Evolutionary conservation across 2,329 filamentous ascomycete species (phyloP).

Genomic region (Penicillium decumbens): DNA sequence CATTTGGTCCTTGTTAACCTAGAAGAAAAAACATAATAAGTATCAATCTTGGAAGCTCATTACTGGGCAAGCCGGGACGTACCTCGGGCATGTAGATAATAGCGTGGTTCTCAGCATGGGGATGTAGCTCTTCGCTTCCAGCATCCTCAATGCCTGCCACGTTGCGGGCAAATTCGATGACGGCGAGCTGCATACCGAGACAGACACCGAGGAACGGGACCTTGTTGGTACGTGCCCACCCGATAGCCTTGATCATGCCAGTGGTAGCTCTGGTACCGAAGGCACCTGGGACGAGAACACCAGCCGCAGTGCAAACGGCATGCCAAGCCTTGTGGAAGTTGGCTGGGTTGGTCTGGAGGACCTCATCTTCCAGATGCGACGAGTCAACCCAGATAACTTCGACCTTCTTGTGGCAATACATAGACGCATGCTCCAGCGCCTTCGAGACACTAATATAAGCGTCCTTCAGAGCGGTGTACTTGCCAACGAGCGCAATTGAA

Average conservation of each 20-base stretch:
- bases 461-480: constrained; percentile 81
- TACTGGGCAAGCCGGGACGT: background rate
- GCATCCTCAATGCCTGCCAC: constrained; percentile 61
- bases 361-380: constrained; percentile 69
- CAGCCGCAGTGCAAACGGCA: constrained; percentile 61
- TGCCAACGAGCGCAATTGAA: constrained; percentile 82
- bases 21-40: background rate
- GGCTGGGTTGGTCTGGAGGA: constrained; percentile 59
- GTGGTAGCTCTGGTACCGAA: constrained; percentile 79
- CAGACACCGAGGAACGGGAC: constrained; percentile 85
- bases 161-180: constrained; percentile 80
- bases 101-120: constrained; percentile 58
- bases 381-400: constrained; percentile 75
- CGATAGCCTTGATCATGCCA: constrained; percentile 84
- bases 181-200: constrained; percentile 86
- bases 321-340: constrained; percentile 85
- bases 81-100: constrained; percentile 89
- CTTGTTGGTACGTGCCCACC: constrained; percentile 77
- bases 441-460: constrained; percentile 82
- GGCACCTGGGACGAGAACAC: constrained; percentile 60
- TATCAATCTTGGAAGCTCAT: background rate
- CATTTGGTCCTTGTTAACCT: constrained; percentile 64
- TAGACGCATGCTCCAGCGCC: constrained; percentile 44
- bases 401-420: constrained; percentile 18
- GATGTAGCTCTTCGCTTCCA: constrained; percentile 54